Evolutionary conservation across 768 basidiomycete species (phyloP), one percentile per base, ranked within the genome.

Genomic region (Podaxis pistillaris): DNA sequence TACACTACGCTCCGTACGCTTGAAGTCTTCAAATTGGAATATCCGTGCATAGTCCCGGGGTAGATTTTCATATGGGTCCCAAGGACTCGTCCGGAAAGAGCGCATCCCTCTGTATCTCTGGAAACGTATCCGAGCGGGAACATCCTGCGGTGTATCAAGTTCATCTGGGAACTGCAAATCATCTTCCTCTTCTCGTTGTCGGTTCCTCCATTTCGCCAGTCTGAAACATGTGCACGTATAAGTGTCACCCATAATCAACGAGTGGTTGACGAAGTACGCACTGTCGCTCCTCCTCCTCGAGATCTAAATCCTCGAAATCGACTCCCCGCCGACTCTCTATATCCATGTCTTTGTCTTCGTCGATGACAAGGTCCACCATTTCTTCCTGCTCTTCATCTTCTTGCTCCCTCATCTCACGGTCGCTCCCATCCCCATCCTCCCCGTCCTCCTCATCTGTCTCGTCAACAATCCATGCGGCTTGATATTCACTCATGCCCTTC

Each of bases 51-150:
- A 98, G 71, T 99, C 95, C 55, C 89, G 77, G 12, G 96, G 96
- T 11, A 99, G 80, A 69, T 96, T 96, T 75, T 99, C 96, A 68
- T 90, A 98, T 7, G 96, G 89, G 72, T 98, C 97, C 97, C 96
- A 99, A 40, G 93, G 93, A 71, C 93, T 95, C 5, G 96, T 98
- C 40, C 96, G 80, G 82, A 99, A 93, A 13, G 92, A 94, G 52
- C 87, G 87, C 76, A 99, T 74, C 7, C 96, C 96, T 62, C 96
- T 87, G 73, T 88, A 99, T 53, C 96, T 85, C 69, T 94, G 93
- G 77, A 98, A 98, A 11, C 97, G 86, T 9, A 82, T 83, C 17
- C 84, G 79, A 2, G 96, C 96, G 1, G 91, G 76, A 9, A 88
- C 77, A 61, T 98, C 91, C 66, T 87, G 86, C 0, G 96, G 96